phyloP scores from a whole-genome alignment of 306 rosid species.

The Mimosa pudica region DNA sequence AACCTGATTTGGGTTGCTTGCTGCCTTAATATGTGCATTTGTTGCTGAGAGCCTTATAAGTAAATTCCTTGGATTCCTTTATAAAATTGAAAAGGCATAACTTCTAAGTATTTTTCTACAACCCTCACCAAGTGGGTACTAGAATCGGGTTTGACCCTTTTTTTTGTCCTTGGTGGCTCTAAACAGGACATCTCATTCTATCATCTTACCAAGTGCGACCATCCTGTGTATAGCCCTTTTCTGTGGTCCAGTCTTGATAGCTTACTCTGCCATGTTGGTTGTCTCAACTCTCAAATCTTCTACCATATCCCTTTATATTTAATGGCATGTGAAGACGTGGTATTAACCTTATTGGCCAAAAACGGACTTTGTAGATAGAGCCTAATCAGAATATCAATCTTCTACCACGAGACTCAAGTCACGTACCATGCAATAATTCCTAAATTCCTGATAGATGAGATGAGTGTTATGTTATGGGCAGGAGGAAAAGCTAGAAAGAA shows the following conservation, averaged over 20 bases:
- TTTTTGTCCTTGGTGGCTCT: background rate
- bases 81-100: background rate
- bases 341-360: background rate
- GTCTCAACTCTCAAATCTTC: background rate
- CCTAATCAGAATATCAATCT: background rate
- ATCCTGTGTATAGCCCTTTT: background rate
- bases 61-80: slow-evolving; percentile 12
- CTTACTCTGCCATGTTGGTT: background rate
- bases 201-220: background rate
- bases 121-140: no score
- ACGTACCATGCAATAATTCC: background rate
- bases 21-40: slow-evolving; percentile 21
- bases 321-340: background rate
- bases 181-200: background rate
- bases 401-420: background rate
- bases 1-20: slow-evolving; percentile 12
- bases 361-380: background rate
- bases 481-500: background rate
- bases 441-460: background rate
- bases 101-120: background rate
- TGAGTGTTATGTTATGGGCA: background rate
- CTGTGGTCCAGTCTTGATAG: background rate
- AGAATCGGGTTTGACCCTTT: no score
- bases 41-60: background rate
- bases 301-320: background rate